A percentile compares a stretch with the other conserved stretches of the same genome.
Conservation (phyloP, 2,329 filamentous ascomycete genomes). For the Aspergillus tamarii region DNA sequence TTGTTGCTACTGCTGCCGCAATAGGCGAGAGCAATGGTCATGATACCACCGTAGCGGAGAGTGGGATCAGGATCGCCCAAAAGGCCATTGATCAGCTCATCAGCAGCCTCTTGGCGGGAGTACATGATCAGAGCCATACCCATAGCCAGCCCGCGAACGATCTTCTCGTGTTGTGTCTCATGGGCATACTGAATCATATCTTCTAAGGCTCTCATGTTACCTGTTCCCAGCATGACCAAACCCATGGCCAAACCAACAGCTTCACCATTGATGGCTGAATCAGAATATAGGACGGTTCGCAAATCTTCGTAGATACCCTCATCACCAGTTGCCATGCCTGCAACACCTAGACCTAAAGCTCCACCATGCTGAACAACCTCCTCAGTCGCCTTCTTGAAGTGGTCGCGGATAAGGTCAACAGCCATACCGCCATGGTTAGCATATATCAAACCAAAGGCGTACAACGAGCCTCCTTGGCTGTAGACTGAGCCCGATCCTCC, state of each 20-base stretch:
- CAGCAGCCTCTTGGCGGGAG: slow-evolving; percentile 88
- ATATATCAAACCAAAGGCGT: slow-evolving; percentile 93
- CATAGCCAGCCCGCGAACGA: slow-evolving; percentile 89
- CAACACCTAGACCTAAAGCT: slow-evolving; percentile 91
- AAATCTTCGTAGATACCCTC: slow-evolving; percentile 90
- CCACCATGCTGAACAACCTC: slow-evolving; percentile 98
- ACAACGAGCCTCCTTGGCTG: slow-evolving; percentile 93
- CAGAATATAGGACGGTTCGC: slow-evolving; percentile 83
- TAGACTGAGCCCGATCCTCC: slow-evolving; percentile 84
- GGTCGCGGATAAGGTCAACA: slow-evolving; percentile 50
- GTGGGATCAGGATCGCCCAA: slow-evolving; percentile 92
- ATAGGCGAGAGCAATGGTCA: slow-evolving; percentile 97
- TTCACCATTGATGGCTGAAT: slow-evolving; percentile 95
- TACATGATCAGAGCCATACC: slow-evolving; percentile 99
- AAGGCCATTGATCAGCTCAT: slow-evolving; percentile 90
- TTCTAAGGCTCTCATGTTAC: slow-evolving; percentile 87
- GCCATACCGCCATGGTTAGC: slow-evolving; percentile 96
- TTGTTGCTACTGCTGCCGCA: slow-evolving; percentile 98
- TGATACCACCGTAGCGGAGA: slow-evolving; percentile 93
- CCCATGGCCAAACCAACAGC: slow-evolving; percentile 96
- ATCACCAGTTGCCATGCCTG: slow-evolving; percentile 94
- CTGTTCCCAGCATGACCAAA: slow-evolving; percentile 97
- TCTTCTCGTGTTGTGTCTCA: slow-evolving; percentile 98
- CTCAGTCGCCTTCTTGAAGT: slow-evolving; percentile 53
- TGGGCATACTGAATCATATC: slow-evolving; percentile 98